Evolutionary conservation across 2,329 filamentous ascomycete species (phyloP).

Genomic region (Sordariomycetes sp.): DNA sequence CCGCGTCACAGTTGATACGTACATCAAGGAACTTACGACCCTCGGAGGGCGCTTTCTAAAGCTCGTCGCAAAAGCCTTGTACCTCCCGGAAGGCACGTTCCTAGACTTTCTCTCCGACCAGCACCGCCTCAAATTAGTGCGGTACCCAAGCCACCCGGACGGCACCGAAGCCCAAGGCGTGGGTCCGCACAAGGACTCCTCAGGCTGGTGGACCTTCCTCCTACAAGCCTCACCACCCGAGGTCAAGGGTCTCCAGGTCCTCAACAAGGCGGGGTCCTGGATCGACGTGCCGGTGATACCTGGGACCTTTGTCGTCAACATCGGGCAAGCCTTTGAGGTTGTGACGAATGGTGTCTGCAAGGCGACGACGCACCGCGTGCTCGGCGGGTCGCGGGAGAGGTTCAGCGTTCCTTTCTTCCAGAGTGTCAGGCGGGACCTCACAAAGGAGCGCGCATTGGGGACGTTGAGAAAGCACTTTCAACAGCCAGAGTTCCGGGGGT

Average conservation of each 20-base stretch:
- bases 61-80: constrained; percentile 42
- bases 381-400: constrained; percentile 18
- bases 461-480: constrained; percentile 23
- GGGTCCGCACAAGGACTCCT: constrained; percentile 49
- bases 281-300: constrained; percentile 31
- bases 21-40: constrained; percentile 34
- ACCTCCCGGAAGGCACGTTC: constrained; percentile 31
- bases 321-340: constrained; percentile 44
- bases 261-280: constrained; percentile 33
- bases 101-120: constrained; percentile 39
- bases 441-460: constrained; percentile 25
- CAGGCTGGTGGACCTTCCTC: constrained; percentile 52
- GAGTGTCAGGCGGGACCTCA: constrained; percentile 31
- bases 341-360: constrained; percentile 38
- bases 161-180: constrained; percentile 31
- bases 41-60: constrained; percentile 39
- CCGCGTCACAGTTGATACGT: constrained; percentile 25
- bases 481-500: constrained; percentile 3
- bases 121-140: constrained; percentile 45
- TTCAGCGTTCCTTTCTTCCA: constrained; percentile 34
- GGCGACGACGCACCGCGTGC: constrained; percentile 34
- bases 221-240: constrained; percentile 42
- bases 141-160: constrained; percentile 25
- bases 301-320: constrained; percentile 41
- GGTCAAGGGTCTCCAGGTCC: constrained; percentile 33